Evolutionary conservation across 306 rosid species (phyloP).

Genomic region (Senna siamea): DNA sequence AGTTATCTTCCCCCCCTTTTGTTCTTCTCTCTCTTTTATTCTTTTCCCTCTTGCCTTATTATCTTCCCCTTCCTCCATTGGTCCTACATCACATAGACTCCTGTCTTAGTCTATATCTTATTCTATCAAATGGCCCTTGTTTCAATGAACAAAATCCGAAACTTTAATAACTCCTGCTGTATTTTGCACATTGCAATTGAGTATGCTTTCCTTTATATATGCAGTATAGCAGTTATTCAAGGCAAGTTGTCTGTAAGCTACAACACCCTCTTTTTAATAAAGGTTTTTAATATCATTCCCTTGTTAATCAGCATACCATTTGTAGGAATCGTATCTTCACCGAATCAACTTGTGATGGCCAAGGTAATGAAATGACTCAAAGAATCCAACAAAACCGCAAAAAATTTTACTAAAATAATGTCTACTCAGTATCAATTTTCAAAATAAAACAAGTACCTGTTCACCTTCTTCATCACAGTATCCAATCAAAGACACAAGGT

Average conservation of each 20-base stretch:
- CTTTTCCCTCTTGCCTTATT: too few relatives aligned
- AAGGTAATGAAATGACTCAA: slow-evolving; percentile 11
- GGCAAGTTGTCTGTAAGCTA: background rate
- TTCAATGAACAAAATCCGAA: slow-evolving; percentile 19
- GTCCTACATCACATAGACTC: background rate
- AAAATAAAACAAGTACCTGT: slow-evolving; percentile 56
- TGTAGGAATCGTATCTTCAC: background rate
- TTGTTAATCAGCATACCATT: slow-evolving; percentile 15
- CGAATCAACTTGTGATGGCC: background rate
- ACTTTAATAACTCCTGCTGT: background rate
- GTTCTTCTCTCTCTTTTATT: too few relatives aligned
- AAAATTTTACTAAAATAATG: background rate
- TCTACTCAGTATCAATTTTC: background rate
- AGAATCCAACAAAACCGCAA: background rate
- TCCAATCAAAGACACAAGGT: slow-evolving; percentile 79
- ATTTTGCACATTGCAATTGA: background rate
- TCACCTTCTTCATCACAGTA: slow-evolving; percentile 79
- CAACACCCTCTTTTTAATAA: background rate
- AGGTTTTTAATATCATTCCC: slow-evolving; percentile 3
- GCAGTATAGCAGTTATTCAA: background rate
- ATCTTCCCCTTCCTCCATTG: too few relatives aligned
- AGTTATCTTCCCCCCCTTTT: too few relatives aligned
- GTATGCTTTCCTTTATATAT: background rate
- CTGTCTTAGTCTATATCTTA: background rate
- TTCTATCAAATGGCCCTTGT: slow-evolving; percentile 23